A percentile compares a stretch with the other conserved stretches of the same genome.
Evolutionary conservation across 495 filamentous ascomycete species (phyloP).

Genomic region (Penicillium paradoxum): DNA sequence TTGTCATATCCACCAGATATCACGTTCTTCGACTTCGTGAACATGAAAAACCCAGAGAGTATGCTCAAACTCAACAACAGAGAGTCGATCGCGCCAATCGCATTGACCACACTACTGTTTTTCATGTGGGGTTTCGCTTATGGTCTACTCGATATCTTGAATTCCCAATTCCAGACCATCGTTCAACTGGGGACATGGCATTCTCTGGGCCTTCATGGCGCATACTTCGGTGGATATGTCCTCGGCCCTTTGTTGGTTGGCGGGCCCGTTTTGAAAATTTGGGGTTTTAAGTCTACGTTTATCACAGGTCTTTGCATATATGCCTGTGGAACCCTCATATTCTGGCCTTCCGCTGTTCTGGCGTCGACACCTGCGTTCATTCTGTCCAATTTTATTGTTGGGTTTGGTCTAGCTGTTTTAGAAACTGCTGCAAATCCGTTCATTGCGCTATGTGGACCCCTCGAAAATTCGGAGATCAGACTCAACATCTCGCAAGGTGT

Average conservation of each 20-base stretch:
- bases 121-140: conserved; percentile 88
- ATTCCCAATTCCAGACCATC: conserved; percentile 52
- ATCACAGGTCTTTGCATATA: conserved; percentile 61
- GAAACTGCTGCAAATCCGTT: conserved; percentile 66
- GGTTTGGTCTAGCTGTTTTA: conserved; percentile 57
- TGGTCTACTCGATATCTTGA: conserved; percentile 72
- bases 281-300: conserved; percentile 65
- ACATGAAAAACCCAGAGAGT: conserved; percentile 70
- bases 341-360: conserved; percentile 68
- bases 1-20: conserved; percentile 31
- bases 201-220: conserved; percentile 56
- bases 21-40: conserved; percentile 77
- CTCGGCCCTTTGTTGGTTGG: conserved; percentile 56
- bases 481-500: conserved; percentile 63
- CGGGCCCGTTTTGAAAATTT: conserved; percentile 51
- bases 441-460: conserved; percentile 62
- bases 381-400: conserved; percentile 64
- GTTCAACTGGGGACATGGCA: conserved; percentile 43
- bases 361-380: conserved; percentile 61
- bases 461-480: conserved; percentile 59
- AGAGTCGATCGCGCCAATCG: conserved; percentile 53
- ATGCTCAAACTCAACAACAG: conserved; percentile 61
- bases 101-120: conserved; percentile 69
- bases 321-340: conserved; percentile 60
- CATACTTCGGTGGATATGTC: conserved; percentile 61